Conservation (phyloP, 371 early-diverging fungal species). For the Enterospora canceri region DNA sequence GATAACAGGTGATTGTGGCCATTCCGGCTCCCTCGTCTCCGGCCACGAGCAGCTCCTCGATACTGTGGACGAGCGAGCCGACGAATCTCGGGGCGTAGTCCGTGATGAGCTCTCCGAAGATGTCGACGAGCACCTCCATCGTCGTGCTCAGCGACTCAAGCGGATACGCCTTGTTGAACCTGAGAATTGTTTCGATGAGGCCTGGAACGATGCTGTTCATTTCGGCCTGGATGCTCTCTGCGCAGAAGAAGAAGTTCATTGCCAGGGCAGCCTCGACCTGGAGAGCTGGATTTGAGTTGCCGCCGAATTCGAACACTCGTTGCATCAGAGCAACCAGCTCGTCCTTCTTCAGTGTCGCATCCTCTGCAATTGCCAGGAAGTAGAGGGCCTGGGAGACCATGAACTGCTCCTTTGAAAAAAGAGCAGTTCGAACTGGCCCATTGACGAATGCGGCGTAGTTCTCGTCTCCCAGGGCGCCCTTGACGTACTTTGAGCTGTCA, state of each 20-base stretch:
- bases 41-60: constrained; percentile 33
- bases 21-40: constrained; percentile 40
- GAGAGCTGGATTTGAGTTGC: constrained; percentile 32
- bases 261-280: constrained; percentile 48
- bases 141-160: constrained; percentile 48
- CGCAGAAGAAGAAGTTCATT: constrained; percentile 41
- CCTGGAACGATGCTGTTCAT: constrained; percentile 37
- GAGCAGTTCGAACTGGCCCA: constrained; percentile 33
- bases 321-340: constrained; percentile 16
- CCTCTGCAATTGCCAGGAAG: constrained; percentile 28
- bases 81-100: constrained; percentile 50
- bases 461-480: constrained; percentile 16
- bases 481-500: constrained; percentile 20
- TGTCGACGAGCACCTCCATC: constrained; percentile 46
- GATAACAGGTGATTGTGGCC: constrained; percentile 41
- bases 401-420: constrained; percentile 28
- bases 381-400: constrained; percentile 52
- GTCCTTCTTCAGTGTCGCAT: constrained; percentile 4
- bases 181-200: constrained; percentile 39
- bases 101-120: constrained; percentile 45
- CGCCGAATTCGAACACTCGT: constrained; percentile 17
- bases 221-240: background rate
- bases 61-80: constrained; percentile 28
- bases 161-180: constrained; percentile 36
- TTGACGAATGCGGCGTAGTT: constrained; percentile 28